Evolutionary conservation across 202 grass and related monocot species (phyloP), one percentile per base, ranked within the genome.

Genomic region (Alloteropsis angusta): DNA sequence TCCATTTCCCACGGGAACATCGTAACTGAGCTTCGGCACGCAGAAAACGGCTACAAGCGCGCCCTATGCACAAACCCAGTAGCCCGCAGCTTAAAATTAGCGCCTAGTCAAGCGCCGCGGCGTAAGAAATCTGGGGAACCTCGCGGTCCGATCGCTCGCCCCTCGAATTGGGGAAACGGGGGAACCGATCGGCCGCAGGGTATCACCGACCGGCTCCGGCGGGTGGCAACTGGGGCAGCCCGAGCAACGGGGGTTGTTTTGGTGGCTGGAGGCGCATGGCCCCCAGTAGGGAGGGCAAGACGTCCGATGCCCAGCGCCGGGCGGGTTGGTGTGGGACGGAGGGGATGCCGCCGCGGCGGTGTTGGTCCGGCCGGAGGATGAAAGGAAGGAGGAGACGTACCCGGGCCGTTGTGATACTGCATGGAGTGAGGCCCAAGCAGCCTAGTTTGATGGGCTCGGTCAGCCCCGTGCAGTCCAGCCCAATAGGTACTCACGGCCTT

Each of bases 1-100:
- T 84, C 55, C 70, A 80, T 84, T 5, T 84, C 69, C 70, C 78
- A 80, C 11, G 76, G 60, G 43, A 77, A 75, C 64, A 63, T 80
- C 30, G 21, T 22, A 46, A 16, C 28, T 52, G 34, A 37, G 35
- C 60, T 47, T 34, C 34, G 11, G 25, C 4, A 7, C 17, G 3
- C n/a, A 44, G 46, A 72, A 37, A 43, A 23, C 6, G 3, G 75
- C 47, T 23, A 9, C 46, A 1, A 47, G 60, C 28, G 28, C 28
- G 25, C 45, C 74, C 82, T 84, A 66, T 1, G 60, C 26, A 41
- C 7, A 39, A 28, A 48, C 56, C 32, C 56, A 17, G 35, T 36
- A 18, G n/a, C 10, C 21, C 6, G 5, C 38, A 45, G 38, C 1
- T 8, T 3, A 71, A 58, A 74, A 68, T 74, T 17, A n/a, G 48